Evolutionary conservation across 2,329 filamentous ascomycete genomes (phyloP).

Genomic region (Pseudogymnoascus sp.): DNA sequence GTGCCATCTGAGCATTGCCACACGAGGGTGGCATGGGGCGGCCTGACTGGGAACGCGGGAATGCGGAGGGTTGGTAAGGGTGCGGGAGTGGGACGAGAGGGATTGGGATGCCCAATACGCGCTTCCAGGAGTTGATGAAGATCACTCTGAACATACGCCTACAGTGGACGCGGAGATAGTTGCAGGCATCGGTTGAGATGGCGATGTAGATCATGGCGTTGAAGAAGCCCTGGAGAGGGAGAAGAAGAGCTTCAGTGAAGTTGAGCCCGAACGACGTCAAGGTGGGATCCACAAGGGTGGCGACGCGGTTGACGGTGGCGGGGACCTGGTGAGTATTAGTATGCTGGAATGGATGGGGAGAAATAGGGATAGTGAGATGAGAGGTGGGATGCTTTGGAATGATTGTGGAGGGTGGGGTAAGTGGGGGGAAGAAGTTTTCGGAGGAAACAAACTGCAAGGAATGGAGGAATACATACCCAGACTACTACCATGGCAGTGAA

Average conservation of each 20-base stretch:
- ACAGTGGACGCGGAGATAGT: neutral
- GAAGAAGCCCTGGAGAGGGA: constrained; percentile 79
- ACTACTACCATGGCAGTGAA: constrained; percentile 65
- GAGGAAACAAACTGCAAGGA: constrained; percentile 66
- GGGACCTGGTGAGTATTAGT: constrained; percentile 46
- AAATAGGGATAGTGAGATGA: neutral
- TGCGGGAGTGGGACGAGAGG: no score
- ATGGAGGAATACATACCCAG: constrained; percentile 60
- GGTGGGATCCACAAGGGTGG: constrained; percentile 53
- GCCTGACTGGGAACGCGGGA: no score
- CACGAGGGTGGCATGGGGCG: neutral
- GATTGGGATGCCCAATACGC: neutral
- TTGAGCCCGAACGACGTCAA: constrained; percentile 52
- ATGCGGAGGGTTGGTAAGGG: no score
- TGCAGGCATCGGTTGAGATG: constrained; percentile 42
- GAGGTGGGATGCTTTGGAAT: neutral
- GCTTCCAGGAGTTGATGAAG: neutral
- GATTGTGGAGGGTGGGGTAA: constrained; percentile 35
- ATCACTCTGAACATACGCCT: neutral
- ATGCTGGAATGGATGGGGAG: neutral
- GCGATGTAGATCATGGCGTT: constrained; percentile 70
- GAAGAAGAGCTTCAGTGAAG: constrained; percentile 63
- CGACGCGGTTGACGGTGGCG: constrained; percentile 70
- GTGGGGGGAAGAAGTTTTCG: constrained; percentile 45
- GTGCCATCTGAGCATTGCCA: neutral